Conservation (phyloP, 139 green algal species). For the Penium margaritaceum region DNA sequence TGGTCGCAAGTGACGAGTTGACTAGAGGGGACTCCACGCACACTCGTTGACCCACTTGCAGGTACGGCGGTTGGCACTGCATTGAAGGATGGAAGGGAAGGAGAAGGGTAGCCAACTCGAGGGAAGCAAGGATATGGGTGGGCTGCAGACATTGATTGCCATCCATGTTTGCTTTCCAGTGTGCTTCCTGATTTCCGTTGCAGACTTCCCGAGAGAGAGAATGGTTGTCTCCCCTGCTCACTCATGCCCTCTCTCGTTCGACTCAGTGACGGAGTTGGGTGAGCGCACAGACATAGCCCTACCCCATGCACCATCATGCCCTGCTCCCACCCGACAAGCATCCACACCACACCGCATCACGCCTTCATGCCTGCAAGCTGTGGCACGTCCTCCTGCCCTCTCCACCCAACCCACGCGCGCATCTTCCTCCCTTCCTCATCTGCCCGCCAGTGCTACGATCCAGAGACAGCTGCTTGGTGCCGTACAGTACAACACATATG, state of each 20-base stretch:
- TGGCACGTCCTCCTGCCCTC: too few relatives aligned
- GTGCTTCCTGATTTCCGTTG: not conserved
- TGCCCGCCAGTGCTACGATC: too few relatives aligned
- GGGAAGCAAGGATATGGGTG: not conserved
- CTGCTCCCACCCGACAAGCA: too few relatives aligned
- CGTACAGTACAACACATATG: not conserved
- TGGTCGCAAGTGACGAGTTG: not conserved
- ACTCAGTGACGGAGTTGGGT: too few relatives aligned
- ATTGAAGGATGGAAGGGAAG: not conserved
- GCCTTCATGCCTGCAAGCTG: too few relatives aligned
- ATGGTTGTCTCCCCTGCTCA: too few relatives aligned
- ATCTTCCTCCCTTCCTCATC: too few relatives aligned
- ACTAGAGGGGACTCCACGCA: slow-evolving; percentile 13
- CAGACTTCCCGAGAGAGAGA: not conserved
- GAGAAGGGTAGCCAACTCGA: not conserved
- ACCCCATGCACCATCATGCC: too few relatives aligned
- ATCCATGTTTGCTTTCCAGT: not conserved
- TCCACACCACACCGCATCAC: too few relatives aligned
- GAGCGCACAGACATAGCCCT: too few relatives aligned
- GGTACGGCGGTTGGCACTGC: slow-evolving; percentile 12
- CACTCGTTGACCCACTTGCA: slow-evolving; percentile 20
- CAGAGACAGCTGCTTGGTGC: not conserved
- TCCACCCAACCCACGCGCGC: not conserved
- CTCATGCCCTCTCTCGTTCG: too few relatives aligned
- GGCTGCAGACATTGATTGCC: not conserved